Base-by-base conservation (phyloP, 345 rosid genomes). In the Noccaea caerulescens region DNA sequence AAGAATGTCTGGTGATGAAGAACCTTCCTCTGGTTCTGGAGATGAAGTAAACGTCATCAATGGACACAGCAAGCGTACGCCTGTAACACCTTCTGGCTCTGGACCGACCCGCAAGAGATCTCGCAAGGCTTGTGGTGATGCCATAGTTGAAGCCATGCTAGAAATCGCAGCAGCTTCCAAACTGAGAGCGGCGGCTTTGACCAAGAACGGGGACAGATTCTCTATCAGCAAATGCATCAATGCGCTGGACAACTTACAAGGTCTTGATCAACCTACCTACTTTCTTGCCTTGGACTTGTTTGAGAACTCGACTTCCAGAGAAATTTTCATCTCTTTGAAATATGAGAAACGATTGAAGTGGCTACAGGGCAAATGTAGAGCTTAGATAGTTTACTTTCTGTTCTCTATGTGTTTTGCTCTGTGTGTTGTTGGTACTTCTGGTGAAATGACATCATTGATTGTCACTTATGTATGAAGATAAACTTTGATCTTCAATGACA, bases 201-300 rank as follows among this genome's bases (percentile, higher is more conserved):
- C 82, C 58, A 89, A 82, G 82, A 86, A 75, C 6, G 89, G 80
- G 38, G 98, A 89, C 27, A 85, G 82, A 16, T 88, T 85, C 81
- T 89, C 96, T 7, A 86, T 89, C 14, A 88, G 91, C 86, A 88
- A 85, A 77, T 92, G 98, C 86, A 88, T 92, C 72, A 88, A 82
- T 76, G 83, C 83, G 7, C 72, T 92, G 69, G 98, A 87, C 50
- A 90, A 84, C 75, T 80, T 87, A 75, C 92, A 87, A 79, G 88
- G 89, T 76, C 83, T 87, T 80, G 90, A 86, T 75, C 88, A 86
- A 69, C 66, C 44, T 55, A 76, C 80, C 73, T 85, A 84, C 73
- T 85, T 90, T 84, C 72, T 72, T 72, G 89, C 93, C 52, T 80
- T 90, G 90, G 91, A 90, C 77, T 73, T 90, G 56, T 86, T 88